A percentile compares a stretch with the other conserved stretches of the same genome.
Evolutionary conservation across 2,329 filamentous ascomycete genomes (phyloP).

Genomic region (Pyricularia pennisetigena): DNA sequence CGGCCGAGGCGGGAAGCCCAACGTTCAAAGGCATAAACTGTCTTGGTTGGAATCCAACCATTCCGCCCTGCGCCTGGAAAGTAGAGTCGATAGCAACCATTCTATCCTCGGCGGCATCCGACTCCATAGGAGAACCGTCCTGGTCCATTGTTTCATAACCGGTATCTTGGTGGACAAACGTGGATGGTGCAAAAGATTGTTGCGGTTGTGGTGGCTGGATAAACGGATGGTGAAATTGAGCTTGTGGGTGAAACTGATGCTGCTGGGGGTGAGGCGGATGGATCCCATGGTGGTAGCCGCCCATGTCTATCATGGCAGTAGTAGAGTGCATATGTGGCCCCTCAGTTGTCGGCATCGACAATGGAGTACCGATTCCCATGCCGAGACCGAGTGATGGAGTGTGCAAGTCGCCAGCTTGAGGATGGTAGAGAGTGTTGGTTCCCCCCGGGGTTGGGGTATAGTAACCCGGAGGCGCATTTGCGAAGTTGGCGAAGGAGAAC

Average conservation of each 20-base stretch:
- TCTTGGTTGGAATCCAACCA: conserved; percentile 45
- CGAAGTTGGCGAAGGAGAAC: conserved; percentile 69
- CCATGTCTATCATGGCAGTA: conserved; percentile 52
- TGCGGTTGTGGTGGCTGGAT: conserved; percentile 47
- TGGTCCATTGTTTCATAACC: conserved; percentile 73
- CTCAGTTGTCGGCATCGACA: conserved; percentile 67
- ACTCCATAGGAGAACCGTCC: conserved; percentile 58
- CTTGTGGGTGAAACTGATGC: conserved; percentile 35
- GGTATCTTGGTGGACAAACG: conserved; percentile 72
- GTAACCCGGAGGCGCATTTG: conserved; percentile 71
- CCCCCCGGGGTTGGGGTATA: conserved; percentile 83
- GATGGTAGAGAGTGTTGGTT: conserved; percentile 71
- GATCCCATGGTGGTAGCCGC: conserved; percentile 49
- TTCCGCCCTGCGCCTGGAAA: conserved; percentile 46
- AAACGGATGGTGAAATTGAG: conserved; percentile 56
- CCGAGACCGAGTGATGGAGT: conserved; percentile 67
- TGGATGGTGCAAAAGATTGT: conserved; percentile 61
- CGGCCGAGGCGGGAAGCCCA: conserved; percentile 41
- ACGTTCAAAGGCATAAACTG: conserved; percentile 34
- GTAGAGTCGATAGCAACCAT: conserved; percentile 48
- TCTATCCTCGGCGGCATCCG: conserved; percentile 37
- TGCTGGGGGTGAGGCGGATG: conserved; percentile 29
- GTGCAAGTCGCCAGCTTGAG: conserved; percentile 77
- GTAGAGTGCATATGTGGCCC: conserved; percentile 44
- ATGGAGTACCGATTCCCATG: conserved; percentile 69